These are phyloP conservation scores for Geotrichum macrosporum DNA, from an alignment of 1,139 yeast species.

Conservation along the genomic window DNA sequence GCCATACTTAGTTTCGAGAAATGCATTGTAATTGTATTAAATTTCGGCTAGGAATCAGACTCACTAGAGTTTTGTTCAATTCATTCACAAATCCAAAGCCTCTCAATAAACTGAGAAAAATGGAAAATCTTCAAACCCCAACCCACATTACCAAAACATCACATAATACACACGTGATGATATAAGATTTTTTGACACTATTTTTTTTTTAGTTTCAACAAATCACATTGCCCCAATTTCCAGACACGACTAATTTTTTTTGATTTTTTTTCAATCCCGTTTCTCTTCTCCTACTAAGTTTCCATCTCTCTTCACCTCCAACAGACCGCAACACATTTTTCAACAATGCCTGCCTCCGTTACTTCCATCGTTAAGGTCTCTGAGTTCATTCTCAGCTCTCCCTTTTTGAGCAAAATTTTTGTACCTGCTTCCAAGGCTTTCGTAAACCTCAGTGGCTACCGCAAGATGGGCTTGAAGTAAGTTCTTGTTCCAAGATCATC, in stretches of 20 bases:
- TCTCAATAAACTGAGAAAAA: too few relatives aligned
- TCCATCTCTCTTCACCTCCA: background rate
- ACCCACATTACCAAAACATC: background rate
- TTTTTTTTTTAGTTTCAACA: background rate
- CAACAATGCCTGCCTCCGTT: slow-evolving; percentile 56
- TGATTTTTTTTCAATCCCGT: slow-evolving; percentile 2
- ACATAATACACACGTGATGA: background rate
- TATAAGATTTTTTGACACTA: background rate
- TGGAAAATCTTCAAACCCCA: too few relatives aligned
- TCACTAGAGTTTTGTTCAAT: too few relatives aligned
- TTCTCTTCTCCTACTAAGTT: background rate
- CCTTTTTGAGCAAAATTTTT: slow-evolving; percentile 66
- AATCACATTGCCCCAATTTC: slow-evolving; percentile 5
- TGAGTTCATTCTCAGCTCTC: slow-evolving; percentile 76
- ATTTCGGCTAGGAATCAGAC: too few relatives aligned
- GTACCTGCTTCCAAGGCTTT: slow-evolving; percentile 77
- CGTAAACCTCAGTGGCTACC: slow-evolving; percentile 77
- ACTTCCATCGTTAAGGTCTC: slow-evolving; percentile 80
- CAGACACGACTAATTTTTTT: slow-evolving; percentile 5
- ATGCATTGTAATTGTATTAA: too few relatives aligned
- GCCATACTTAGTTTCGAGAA: slow-evolving; percentile 1
- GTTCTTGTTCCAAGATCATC: slow-evolving; percentile 18
- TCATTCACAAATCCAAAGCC: too few relatives aligned
- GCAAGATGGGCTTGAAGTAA: slow-evolving; percentile 81
- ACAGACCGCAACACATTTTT: background rate